A percentile compares a stretch with the other conserved stretches of the same genome.
These are phyloP conservation scores for Geum urbanum DNA, from an alignment of 306 rosid species.

Conservation along the genomic window DNA sequence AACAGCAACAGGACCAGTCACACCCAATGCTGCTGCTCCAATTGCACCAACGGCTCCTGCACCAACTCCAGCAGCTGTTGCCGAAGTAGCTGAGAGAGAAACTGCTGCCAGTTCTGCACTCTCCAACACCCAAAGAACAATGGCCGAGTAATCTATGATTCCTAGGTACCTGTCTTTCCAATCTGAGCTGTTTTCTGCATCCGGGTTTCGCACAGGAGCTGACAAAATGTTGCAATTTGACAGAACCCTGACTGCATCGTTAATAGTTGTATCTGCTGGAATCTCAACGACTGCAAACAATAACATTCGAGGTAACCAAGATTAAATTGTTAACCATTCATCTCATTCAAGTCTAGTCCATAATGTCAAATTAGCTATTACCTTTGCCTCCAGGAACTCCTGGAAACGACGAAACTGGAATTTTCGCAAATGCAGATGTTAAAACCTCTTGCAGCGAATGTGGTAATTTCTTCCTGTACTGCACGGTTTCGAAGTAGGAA, in stretches of 20 bases:
- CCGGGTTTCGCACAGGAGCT: constrained; percentile 69
- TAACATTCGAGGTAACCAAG: constrained; percentile 7
- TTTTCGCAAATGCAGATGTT: constrained; percentile 69
- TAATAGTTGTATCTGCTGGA: constrained; percentile 57
- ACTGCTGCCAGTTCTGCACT: constrained; percentile 83
- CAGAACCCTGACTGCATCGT: constrained; percentile 62
- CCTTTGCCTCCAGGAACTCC: constrained; percentile 78
- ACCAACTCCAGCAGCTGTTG: constrained; percentile 82
- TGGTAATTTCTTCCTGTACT: constrained; percentile 81
- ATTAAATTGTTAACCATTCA: constrained; percentile 4
- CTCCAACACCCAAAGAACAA: constrained; percentile 89
- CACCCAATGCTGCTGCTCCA: constrained; percentile 81
- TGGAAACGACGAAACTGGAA: constrained; percentile 82
- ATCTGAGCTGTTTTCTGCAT: constrained; percentile 42
- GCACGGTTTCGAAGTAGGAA: constrained; percentile 57
- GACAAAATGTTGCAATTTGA: constrained; percentile 79
- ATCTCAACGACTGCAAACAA: constrained; percentile 68
- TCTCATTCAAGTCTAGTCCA: background rate
- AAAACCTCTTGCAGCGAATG: constrained; percentile 55
- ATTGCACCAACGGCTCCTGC: constrained; percentile 76
- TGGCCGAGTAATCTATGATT: constrained; percentile 72
- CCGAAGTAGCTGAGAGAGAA: constrained; percentile 72
- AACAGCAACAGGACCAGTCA: constrained; percentile 75
- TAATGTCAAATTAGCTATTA: constrained; percentile 4
- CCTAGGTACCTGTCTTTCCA: constrained; percentile 88